phyloP scores from a whole-genome alignment of 345 rosid species.

The Isatis tinctoria region DNA sequence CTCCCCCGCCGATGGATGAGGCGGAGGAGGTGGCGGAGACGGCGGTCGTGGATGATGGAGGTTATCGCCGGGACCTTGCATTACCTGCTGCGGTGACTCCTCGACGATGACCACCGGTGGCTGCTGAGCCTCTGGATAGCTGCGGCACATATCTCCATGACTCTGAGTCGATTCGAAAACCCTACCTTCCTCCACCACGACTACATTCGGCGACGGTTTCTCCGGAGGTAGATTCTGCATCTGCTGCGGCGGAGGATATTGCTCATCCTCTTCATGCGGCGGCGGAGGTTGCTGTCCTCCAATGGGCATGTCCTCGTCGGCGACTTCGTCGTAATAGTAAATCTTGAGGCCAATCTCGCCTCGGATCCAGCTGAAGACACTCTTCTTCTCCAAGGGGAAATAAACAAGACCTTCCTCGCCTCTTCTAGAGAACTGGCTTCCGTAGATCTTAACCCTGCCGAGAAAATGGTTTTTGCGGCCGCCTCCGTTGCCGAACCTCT shows the following conservation, averaged over 20 bases:
- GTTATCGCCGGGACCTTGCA: slow-evolving; percentile 25
- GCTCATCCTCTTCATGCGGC: slow-evolving; percentile 10
- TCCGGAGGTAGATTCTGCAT: slow-evolving; percentile 36
- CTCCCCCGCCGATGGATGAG: slow-evolving; percentile 25
- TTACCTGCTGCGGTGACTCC: slow-evolving; percentile 43
- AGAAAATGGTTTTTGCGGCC: slow-evolving; percentile 88
- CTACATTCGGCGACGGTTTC: slow-evolving; percentile 33
- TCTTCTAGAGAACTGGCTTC: slow-evolving; percentile 60
- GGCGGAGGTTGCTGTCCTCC: slow-evolving; percentile 20
- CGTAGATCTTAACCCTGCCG: slow-evolving; percentile 83
- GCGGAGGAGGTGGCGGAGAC: slow-evolving; percentile 23
- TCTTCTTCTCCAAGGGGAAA: slow-evolving; percentile 78
- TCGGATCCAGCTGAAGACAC: slow-evolving; percentile 86
- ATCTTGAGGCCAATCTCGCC: slow-evolving; percentile 84
- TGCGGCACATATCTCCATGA: slow-evolving; percentile 30
- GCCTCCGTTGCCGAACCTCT: slow-evolving; percentile 65
- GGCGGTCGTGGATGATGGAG: slow-evolving; percentile 11
- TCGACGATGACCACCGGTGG: slow-evolving; percentile 54
- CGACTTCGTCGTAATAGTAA: slow-evolving; percentile 68
- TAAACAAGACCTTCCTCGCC: slow-evolving; percentile 85
- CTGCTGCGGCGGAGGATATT: slow-evolving; percentile 30
- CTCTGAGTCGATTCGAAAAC: slow-evolving; percentile 43
- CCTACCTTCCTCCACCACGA: slow-evolving; percentile 55
- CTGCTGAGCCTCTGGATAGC: slow-evolving; percentile 34
- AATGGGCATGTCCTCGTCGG: slow-evolving; percentile 36